Conservation (phyloP, 768 basidiomycete genomes). For the Rhizopogon sp. region DNA sequence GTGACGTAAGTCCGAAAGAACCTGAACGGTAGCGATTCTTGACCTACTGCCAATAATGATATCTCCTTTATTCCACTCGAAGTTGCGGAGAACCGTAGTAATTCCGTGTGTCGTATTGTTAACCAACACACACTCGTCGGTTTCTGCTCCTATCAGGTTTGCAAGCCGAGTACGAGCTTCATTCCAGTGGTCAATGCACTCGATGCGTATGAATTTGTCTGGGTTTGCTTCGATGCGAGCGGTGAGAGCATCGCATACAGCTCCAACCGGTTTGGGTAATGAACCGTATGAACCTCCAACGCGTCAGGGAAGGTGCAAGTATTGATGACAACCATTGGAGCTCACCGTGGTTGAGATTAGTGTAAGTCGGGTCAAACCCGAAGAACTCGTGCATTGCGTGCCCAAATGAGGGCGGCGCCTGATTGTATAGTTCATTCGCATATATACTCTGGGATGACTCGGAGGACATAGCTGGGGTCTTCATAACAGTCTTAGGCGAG, state of each 20-base stretch:
- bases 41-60: conserved; percentile 56
- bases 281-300: conserved; percentile 56
- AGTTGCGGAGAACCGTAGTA: conserved; percentile 61
- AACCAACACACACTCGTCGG: conserved; percentile 52
- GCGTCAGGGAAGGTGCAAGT: conserved; percentile 10
- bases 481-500: neutral
- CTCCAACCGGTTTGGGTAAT: conserved; percentile 46
- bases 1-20: neutral
- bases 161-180: conserved; percentile 44
- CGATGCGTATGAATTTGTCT: conserved; percentile 47
- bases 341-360: conserved; percentile 64
- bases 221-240: conserved; percentile 47
- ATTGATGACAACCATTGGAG: neutral
- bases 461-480: neutral
- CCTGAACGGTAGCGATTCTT: neutral
- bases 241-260: conserved; percentile 37
- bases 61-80: conserved; percentile 65
- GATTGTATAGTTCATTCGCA: conserved; percentile 15
- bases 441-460: neutral
- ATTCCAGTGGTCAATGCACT: conserved; percentile 28
- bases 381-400: conserved; percentile 36
- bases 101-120: conserved; percentile 32
- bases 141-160: conserved; percentile 41
- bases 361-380: conserved; percentile 34
- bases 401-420: conserved; percentile 45